Evolutionary conservation across 139 green algal genomes (phyloP), one percentile per base, ranked within the genome.

Genomic region (Medakamo hakoo): DNA sequence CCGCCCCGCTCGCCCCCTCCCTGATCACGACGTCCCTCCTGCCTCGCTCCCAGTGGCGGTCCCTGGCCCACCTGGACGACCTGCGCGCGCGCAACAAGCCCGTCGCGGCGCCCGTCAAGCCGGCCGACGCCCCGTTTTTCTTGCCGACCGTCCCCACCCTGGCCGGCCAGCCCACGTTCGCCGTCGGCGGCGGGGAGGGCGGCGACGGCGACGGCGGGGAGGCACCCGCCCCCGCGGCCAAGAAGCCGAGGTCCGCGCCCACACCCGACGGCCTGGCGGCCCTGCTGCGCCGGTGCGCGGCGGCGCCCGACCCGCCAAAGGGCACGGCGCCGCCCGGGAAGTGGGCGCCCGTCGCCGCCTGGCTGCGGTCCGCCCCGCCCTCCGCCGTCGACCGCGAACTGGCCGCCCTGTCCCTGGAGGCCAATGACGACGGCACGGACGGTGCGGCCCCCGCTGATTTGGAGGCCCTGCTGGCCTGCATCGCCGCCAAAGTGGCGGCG

Each of bases 81-180:
- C 97, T 98, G 75, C 92, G 94, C 74, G 74, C 69, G 16, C 75
- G 91, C 49, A 95, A 91, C 77, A 95, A 94, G 68, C 86, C 91
- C 0, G 72, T 90, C 1, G 63, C 88, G 62, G 80, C 88, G 0
- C 79, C 84, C 27, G 91, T 92, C 70, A 98, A 98, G 80, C 91
- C 89, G 16, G 83, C 89, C 49, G 71, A 79, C 1, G 92, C 92
- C 24, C 92, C 92, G 40, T 98, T 99, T 77, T 99, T 99, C 85
- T 76, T 99, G 59, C 92, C 92, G 16, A 93, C 89, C 0, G 40
- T 91, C 1, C 68, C 80, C 3, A 72, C 9, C 9, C 16, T 52
- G 40, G 40, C 40, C 9, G 40, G 40, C 9, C 40, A 16, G 9
- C 40, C 40, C 40, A 16, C 16, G 40, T 52, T 52, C 16, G 40